Percentiles rank a stretch among this genome's conserved stretches.
These are phyloP conservation scores for Plasmodium falciparum DNA, from an alignment of 169 alveolate genomes.

Conservation along the genomic window DNA sequence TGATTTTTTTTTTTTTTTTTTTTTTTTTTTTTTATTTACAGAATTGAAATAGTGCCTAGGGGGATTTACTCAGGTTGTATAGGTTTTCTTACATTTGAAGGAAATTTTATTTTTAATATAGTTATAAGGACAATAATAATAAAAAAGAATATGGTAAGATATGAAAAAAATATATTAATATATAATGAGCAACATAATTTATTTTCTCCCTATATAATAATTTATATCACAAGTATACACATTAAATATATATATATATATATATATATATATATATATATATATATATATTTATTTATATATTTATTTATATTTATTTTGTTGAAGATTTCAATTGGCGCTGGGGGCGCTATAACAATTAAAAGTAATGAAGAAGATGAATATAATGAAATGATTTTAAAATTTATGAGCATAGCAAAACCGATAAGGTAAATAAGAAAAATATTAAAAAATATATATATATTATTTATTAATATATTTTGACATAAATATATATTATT, in stretches of 20 bases:
- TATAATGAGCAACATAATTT: too few species aligned
- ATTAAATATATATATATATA: background rate
- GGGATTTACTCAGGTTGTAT: slow-evolving; percentile 80
- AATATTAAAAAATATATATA: background rate
- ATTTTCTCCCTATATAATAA: too few species aligned
- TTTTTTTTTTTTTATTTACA: slow-evolving; percentile 6
- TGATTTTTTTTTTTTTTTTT: background rate
- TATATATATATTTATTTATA: background rate
- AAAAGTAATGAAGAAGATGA: slow-evolving; percentile 78
- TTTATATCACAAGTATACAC: background rate
- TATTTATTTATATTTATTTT: slow-evolving; percentile 2
- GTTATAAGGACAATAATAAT: slow-evolving; percentile 78
- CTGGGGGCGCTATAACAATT: slow-evolving; percentile 82
- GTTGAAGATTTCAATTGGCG: slow-evolving; percentile 75
- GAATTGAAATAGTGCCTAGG: slow-evolving; percentile 78
- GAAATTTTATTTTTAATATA: slow-evolving; percentile 74
- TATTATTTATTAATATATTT: background rate
- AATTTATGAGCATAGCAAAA: slow-evolving; percentile 51
- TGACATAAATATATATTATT: background rate
- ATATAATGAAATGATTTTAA: slow-evolving; percentile 78
- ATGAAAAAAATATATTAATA: too few species aligned
- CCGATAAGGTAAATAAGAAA: slow-evolving; percentile 32
- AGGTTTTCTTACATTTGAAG: slow-evolving; percentile 77
- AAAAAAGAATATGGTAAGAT: slow-evolving; percentile 13
- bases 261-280: too few species aligned